Base-by-base conservation (phyloP, 345 rosid species). In the Raphanus raphanistrum region DNA sequence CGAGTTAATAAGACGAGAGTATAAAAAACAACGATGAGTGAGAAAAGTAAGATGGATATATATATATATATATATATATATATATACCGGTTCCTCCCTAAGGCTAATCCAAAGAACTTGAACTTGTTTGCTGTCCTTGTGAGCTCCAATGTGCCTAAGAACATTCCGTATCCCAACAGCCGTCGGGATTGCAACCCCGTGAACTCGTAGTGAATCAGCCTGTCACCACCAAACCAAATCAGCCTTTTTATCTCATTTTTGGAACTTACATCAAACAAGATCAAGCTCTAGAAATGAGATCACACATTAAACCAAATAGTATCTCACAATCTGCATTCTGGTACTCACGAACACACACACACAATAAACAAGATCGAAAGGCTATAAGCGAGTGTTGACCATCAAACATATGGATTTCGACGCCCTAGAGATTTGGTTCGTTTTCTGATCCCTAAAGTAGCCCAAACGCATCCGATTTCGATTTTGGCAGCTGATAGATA, bases 151-250 rank as follows among this genome's bases (percentile, higher is more conserved):
- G 66, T 90, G 88, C 84, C 89, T 90, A 17, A 92, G 94, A 63
- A 94, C 98, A 78, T 94, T 94, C 25, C 83, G 88, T 13, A 92
- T 92, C 16, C 99, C 99, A 77, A 84, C 90, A 28, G 86, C 72
- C 0, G 95, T 94, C 5, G 99, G 98, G 73, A 92, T 94, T 0
- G 97, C 98, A 63, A 94, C 98, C 31, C 98, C 98, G 21, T 92
- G 97, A 62, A 94, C 98, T 17, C 84, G 86, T 71, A 88, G 72
- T 4, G 90, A 81, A 32, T 92, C 97, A 31, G 94, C 98, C 98
- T 94, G 76, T 76, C 21, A 82, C 64, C 74, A 76, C 32, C 63
- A 35, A 75, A 54, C 25, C 73, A 61, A 60, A 50, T 50, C 43
- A 66, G 17, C 55, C 48, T 38, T 2, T 2, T 38, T 7, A 35